Evolutionary conservation across 1,284 basidiomycete genomes (phyloP), one percentile per base, ranked within the genome.

Genomic region (Exobasidium rhododendri): DNA sequence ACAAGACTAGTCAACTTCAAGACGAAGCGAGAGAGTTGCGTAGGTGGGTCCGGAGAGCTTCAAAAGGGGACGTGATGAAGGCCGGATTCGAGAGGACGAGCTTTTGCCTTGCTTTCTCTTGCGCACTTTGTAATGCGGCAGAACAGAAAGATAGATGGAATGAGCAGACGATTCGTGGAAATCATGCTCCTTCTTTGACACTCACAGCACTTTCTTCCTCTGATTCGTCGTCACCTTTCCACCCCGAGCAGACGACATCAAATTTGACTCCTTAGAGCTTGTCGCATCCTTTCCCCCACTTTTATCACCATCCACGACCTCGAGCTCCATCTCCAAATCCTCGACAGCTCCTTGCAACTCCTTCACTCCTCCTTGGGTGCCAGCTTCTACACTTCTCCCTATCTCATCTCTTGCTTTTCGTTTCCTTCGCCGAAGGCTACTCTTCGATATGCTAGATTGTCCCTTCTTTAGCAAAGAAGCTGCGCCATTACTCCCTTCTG

Each of bases 21-120:
- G n/a, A n/a, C 14, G 35, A 10, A 40, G 35, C 35, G 17, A 40
- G 35, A 4, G 74, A 70, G 44, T 77, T 73, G 28, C 74, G 70
- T 6, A 71, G 72, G 44, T 77, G 75, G 0, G 69, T 64, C 17
- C 75, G 68, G 1, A 77, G 69, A 11, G 75, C 75, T 5, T 70
- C 74, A 45, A 77, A 77, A 6, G 75, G 75, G 44, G 67, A 68
- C 31, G 61, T 62, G 35, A 65, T 62, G 58, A 69, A 73, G 13
- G 71, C 65, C 28, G 71, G 63, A 47, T 77, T 73, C 2, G 68
- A 59, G 20, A 77, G 58, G 32, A 77, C 76, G 35, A 68, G 53
- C 26, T 68, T 65, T 53, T 77, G 75, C 17, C 75, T 74, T 24
- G 65, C 62, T 58, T 64, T 62, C 32, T 77, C 75, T n/a, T 68